Conservation (phyloP, 805 yeast genomes). For the Hanseniaspora lachancei region DNA sequence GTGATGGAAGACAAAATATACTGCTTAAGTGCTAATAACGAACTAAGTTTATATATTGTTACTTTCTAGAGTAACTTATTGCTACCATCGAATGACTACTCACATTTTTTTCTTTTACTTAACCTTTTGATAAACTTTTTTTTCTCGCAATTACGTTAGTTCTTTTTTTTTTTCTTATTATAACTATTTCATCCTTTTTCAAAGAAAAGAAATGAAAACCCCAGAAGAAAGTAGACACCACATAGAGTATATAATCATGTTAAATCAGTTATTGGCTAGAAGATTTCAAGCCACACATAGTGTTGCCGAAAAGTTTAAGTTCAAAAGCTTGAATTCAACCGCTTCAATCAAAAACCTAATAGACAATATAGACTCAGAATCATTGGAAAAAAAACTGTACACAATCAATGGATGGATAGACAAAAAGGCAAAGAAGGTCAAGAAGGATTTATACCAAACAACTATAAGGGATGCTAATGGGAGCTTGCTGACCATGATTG, state of each 20-base stretch:
- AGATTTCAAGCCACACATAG: background rate
- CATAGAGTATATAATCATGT: background rate
- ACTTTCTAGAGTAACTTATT: background rate
- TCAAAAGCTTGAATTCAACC: background rate
- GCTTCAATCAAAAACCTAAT: background rate
- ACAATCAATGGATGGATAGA: constrained; percentile 76
- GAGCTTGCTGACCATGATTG: constrained; percentile 37
- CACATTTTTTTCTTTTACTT: background rate
- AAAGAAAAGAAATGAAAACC: background rate
- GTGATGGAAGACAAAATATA: constrained; percentile 8
- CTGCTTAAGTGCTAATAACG: background rate
- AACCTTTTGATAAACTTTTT: background rate
- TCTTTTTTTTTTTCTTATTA: no score
- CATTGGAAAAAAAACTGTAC: constrained; percentile 23
- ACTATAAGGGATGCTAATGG: constrained; percentile 65
- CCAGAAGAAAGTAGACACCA: background rate
- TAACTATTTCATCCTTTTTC: no score
- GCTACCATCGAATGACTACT: no score
- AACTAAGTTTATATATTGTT: constrained; percentile 1
- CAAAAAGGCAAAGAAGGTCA: constrained; percentile 54
- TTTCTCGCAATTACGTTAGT: background rate
- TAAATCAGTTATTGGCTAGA: background rate
- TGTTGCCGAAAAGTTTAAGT: background rate
- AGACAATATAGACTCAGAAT: background rate
- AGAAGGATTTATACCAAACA: constrained; percentile 56